phyloP scores from a whole-genome alignment of 2,329 filamentous ascomycete species.

The Xylaria sp. region DNA sequence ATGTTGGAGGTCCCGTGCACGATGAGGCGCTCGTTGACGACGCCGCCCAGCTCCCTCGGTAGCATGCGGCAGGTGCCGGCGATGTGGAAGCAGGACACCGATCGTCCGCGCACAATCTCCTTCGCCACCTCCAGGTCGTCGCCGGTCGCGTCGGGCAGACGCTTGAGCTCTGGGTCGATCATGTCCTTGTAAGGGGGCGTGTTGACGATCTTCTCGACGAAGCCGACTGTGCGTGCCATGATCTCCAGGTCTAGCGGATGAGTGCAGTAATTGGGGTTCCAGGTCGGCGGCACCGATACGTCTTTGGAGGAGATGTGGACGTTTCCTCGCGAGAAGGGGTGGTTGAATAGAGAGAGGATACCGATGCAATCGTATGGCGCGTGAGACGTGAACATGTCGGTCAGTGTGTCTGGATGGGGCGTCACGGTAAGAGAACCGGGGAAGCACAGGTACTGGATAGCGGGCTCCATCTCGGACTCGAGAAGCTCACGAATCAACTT shows the following conservation, averaged over 20 bases:
- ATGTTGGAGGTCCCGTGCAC: constrained; percentile 56
- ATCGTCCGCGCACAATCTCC: constrained; percentile 49
- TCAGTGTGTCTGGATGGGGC: constrained; percentile 45
- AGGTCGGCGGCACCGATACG: constrained; percentile 55
- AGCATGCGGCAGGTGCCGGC: constrained; percentile 63
- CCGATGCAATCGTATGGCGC: constrained; percentile 62
- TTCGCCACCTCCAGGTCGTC: constrained; percentile 50
- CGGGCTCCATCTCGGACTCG: constrained; percentile 45
- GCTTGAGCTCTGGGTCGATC: constrained; percentile 53
- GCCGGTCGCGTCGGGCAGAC: constrained; percentile 48
- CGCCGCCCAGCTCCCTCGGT: constrained; percentile 56
- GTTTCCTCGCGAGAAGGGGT: constrained; percentile 68
- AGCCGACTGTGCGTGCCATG: constrained; percentile 56
- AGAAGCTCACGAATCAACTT: constrained; percentile 46
- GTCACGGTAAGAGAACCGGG: constrained; percentile 47
- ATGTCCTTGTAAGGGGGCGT: constrained; percentile 55
- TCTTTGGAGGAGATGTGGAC: constrained; percentile 64
- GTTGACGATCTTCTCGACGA: constrained; percentile 51
- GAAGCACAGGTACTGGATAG: constrained; percentile 51
- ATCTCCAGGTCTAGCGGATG: constrained; percentile 66
- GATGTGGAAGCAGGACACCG: constrained; percentile 58
- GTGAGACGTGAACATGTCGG: constrained; percentile 42
- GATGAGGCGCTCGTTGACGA: constrained; percentile 53
- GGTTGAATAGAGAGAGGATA: constrained; percentile 66
- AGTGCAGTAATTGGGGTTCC: constrained; percentile 66